Evolutionary conservation across 2,329 filamentous ascomycete species (phyloP).

Genomic region (Tolypocladium sp.): DNA sequence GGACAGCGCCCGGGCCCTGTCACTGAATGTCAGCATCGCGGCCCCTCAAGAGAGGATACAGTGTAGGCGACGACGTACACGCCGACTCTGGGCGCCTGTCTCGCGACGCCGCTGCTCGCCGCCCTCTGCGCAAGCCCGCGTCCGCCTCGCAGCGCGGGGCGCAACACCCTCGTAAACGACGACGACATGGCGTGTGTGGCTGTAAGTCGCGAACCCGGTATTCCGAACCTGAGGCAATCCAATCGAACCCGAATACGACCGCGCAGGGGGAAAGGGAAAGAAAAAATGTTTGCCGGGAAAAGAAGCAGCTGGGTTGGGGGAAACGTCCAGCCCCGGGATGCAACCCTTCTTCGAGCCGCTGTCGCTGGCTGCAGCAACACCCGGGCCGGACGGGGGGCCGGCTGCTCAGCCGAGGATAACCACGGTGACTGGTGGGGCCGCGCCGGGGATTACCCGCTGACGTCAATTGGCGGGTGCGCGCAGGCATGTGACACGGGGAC

Average conservation of each 20-base stretch:
- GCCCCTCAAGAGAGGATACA: too few relatives aligned
- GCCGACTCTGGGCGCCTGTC: slow-evolving; percentile 11
- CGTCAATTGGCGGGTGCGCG: not conserved
- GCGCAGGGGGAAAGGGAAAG: not conserved
- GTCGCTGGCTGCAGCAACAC: not conserved
- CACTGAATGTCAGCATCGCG: not conserved
- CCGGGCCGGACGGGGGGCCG: not conserved
- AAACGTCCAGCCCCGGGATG: not conserved
- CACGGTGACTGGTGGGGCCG: slow-evolving; percentile 5
- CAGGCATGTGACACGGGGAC: slow-evolving; percentile 4
- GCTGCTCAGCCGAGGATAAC: slow-evolving; percentile 16
- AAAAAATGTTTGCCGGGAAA: not conserved
- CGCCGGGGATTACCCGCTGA: slow-evolving; percentile 1
- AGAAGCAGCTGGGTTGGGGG: not conserved
- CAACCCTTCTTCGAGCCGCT: not conserved
- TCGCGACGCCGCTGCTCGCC: slow-evolving; percentile 12
- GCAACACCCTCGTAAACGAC: slow-evolving; percentile 39
- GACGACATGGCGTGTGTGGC: slow-evolving; percentile 23
- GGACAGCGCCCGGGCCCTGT: slow-evolving; percentile 45
- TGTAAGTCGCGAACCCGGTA: not conserved
- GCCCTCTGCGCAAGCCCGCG: slow-evolving; percentile 22
- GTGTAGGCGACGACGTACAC: slow-evolving; percentile 12
- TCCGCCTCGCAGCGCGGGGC: slow-evolving; percentile 40
- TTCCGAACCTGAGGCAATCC: not conserved
- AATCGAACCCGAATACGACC: not conserved